Base-by-base conservation (phyloP, 495 filamentous ascomycete species). In the Penicillium paradoxum region DNA sequence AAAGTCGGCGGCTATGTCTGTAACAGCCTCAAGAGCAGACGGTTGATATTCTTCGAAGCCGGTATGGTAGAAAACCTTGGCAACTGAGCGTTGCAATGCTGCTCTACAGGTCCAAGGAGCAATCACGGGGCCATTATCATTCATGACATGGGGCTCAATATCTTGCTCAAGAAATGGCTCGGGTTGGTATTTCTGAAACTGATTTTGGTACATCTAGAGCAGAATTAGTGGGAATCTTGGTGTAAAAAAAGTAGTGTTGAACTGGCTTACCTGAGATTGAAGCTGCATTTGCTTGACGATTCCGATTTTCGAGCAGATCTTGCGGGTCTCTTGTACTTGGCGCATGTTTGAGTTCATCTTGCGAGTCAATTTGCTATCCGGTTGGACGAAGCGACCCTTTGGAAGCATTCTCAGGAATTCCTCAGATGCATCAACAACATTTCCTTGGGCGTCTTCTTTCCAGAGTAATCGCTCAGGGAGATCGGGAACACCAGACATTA, bases 211-310 rank as follows among this genome's bases (percentile, higher is more conserved):
- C 76, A 96, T 90, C 90, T 95, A 59, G 44, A 49, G 33, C 37
- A 52, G 30, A 38, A 30, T 57, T 38, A 58, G 54, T 38, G 18
- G 19, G 10, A 6, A 39, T 17, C 25, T 44, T 4, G 2, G n/a
- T 8, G n/a, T 3, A 21, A 17, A 22, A 24, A 1, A 32, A 19
- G n/a, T n/a, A n/a, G n/a, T 15, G 27, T 18, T 46, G 38, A 25
- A 1, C 18, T 30, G 58, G 75, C 60, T 58, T 83, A 91, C 91
- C 82, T 96, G 93, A 40, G 91, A 87, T 63, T 99, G 95, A 27
- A 96, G 76, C 67, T 97, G 95, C 93, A 99, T 99, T 74, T 99
- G 93, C 77, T 97, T 99, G 65, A 99, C 91, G 53, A 99, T 87
- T 25, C 89, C 84, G 63, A 97, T 91, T 69, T 97, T 97, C 3